Evolutionary conservation across 441 rosid species (phyloP).

Genomic region (Viola pubescens): DNA sequence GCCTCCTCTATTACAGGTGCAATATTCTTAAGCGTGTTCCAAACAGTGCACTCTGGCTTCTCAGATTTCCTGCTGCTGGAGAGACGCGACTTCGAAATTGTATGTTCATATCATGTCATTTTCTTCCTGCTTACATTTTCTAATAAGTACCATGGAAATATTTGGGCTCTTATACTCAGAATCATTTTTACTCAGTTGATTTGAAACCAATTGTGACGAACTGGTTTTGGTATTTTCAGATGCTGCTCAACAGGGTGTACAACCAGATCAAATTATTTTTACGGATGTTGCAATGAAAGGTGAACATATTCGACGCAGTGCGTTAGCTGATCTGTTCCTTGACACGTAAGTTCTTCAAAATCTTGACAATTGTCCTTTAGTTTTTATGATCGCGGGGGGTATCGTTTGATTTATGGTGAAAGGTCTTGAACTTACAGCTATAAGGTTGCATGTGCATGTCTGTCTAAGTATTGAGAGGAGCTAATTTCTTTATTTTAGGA

Average conservation of each 20-base stretch:
- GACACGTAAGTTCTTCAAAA: constrained; percentile 52
- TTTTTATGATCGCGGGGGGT: neutral
- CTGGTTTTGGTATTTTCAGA: constrained; percentile 34
- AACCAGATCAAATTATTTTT: constrained; percentile 85
- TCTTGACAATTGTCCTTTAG: too few relatives aligned
- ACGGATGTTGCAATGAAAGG: constrained; percentile 98
- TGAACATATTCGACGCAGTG: constrained; percentile 93
- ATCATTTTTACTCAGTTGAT: neutral
- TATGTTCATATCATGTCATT: constrained; percentile 26
- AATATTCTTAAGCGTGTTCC: constrained; percentile 95
- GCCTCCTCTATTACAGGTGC: constrained; percentile 48
- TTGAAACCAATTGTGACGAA: neutral
- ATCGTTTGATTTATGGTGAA: neutral
- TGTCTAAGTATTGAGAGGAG: neutral
- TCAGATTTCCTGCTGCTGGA: constrained; percentile 97
- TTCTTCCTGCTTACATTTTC: neutral
- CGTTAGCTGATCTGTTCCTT: constrained; percentile 89
- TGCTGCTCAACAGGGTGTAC: constrained; percentile 83
- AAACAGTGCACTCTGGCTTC: constrained; percentile 96
- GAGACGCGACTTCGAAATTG: constrained; percentile 86
- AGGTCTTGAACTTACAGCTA: neutral
- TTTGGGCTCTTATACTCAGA: neutral
- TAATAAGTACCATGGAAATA: neutral
- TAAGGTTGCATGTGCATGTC: neutral
- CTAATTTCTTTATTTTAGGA: too few relatives aligned